Base-by-base conservation (phyloP, 805 yeast species). In the Cyberlindnera mycetangii region DNA sequence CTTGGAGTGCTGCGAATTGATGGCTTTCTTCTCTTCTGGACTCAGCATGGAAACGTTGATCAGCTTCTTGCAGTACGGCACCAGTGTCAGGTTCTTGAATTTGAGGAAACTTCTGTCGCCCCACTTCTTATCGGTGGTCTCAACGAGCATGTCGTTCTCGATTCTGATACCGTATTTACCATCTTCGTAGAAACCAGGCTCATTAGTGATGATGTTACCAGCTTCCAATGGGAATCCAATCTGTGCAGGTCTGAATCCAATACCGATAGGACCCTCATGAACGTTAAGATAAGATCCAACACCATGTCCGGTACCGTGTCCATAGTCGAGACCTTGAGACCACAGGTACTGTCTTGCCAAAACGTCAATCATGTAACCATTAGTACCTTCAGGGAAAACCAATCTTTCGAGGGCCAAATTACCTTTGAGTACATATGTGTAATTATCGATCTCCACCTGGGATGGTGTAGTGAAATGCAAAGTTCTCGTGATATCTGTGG, bases 301-400 rank as follows among this genome's bases (percentile, higher is more conserved):
- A 5, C 99, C 99, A 65, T 93, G 99, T 2, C 98, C 97, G 0
- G 98, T 89, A 9, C 99, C 98, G 65, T 93, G 99, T 51, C 83
- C 78, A 62, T 86, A 93, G 61, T 87, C 93, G 39, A 88, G 69
- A 0, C 98, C 98, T 41, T 79, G 72, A 32, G 78, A 70, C 89
- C 95, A 86, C 48, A 93, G 68, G 41, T 78, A 83, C 63, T 84
- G 89, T 51, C 99, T 75, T 0, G 97, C 96, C 41, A 89, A 71
- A 0, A 80, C 70, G 60, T 93, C 99, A 27, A 93, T 77, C 57
- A 79, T 76, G 44, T 77, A 75, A 0, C 97, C 96, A 9, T 85
- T 77, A 1, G 87, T 76, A 5, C 84, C 83, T 42, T 77, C 79
- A 4, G 93, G 93, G 66, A 93, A 88, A 18, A 79, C 78, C 4